A percentile compares a stretch with the other conserved stretches of the same genome.
Conservation (phyloP, 179 eudicot genomes). For the Vitellaria paradoxa region DNA sequence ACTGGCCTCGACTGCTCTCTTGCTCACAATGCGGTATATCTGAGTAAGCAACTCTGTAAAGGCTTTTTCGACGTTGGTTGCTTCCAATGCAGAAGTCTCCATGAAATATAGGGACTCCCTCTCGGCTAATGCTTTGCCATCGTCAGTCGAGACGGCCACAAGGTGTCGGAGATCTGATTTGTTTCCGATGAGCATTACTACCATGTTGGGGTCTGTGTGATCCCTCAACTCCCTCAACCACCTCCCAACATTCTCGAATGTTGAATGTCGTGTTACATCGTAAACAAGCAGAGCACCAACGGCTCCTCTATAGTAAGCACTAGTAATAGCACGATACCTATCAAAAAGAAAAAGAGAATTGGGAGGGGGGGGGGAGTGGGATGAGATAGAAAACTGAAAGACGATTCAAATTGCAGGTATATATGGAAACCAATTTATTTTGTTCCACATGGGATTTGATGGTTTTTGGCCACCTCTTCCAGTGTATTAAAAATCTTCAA, state of each 20-base stretch:
- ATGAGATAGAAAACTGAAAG: not conserved
- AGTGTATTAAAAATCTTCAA: not conserved
- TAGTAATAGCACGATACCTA: slow-evolving; percentile 76
- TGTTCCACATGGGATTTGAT: not conserved
- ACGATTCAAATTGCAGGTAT: not conserved
- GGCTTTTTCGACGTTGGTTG: slow-evolving; percentile 65
- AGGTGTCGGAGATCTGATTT: slow-evolving; percentile 76
- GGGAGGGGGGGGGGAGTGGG: too few relatives aligned
- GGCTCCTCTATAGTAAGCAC: slow-evolving; percentile 79
- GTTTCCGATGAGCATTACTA: slow-evolving; percentile 75
- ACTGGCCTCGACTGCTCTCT: slow-evolving; percentile 62
- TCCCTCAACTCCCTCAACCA: slow-evolving; percentile 71
- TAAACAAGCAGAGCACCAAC: slow-evolving; percentile 78
- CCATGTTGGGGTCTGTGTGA: slow-evolving; percentile 73
- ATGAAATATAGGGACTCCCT: slow-evolving; percentile 60
- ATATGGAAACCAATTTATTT: not conserved
- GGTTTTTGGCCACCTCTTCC: not conserved
- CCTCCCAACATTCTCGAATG: slow-evolving; percentile 56
- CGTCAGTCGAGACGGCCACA: slow-evolving; percentile 57
- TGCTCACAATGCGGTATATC: slow-evolving; percentile 52
- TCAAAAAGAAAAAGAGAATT: not conserved
- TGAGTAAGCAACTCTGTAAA: slow-evolving; percentile 57
- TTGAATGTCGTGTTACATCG: slow-evolving; percentile 63
- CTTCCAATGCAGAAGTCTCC: slow-evolving; percentile 78
- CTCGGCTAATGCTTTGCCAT: slow-evolving; percentile 59